phyloP scores from a whole-genome alignment of 2,329 filamentous ascomycete genomes.

The Sphaerulina populicola region DNA sequence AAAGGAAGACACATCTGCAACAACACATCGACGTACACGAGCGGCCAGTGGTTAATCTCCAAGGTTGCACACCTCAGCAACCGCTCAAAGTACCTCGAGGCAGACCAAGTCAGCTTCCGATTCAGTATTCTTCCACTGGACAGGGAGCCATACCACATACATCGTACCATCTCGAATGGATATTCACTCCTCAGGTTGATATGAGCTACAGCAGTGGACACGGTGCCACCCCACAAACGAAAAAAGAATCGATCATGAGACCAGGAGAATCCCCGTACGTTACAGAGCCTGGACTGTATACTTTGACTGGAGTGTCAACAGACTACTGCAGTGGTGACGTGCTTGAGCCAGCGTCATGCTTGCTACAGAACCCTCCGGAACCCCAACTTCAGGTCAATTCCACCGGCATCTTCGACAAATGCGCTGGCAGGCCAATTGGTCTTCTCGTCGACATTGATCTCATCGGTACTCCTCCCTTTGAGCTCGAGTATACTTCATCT shows the following conservation, averaged over 20 bases:
- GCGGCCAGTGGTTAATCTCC: slow-evolving; percentile 63
- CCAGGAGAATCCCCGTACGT: slow-evolving; percentile 59
- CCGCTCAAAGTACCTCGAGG: slow-evolving; percentile 79
- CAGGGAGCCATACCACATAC: slow-evolving; percentile 51
- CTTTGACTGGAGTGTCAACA: slow-evolving; percentile 68
- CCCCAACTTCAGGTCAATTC: slow-evolving; percentile 65
- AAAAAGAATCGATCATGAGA: slow-evolving; percentile 54
- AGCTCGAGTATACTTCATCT: slow-evolving; percentile 66
- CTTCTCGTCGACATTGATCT: slow-evolving; percentile 82
- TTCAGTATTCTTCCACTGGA: slow-evolving; percentile 59
- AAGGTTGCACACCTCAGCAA: slow-evolving; percentile 67
- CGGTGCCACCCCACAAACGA: slow-evolving; percentile 50
- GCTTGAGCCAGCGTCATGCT: slow-evolving; percentile 85
- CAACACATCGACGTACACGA: slow-evolving; percentile 81
- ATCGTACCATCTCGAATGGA: slow-evolving; percentile 67
- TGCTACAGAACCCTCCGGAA: slow-evolving; percentile 83
- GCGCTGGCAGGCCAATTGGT: slow-evolving; percentile 86
- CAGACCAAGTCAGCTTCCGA: slow-evolving; percentile 57
- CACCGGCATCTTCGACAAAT: slow-evolving; percentile 87
- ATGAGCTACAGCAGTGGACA: slow-evolving; percentile 64
- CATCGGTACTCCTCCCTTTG: slow-evolving; percentile 85
- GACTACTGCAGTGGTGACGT: slow-evolving; percentile 80
- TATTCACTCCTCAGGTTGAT: slow-evolving; percentile 67
- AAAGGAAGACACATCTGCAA: slow-evolving; percentile 50
- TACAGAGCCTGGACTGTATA: slow-evolving; percentile 75